Base-by-base conservation (phyloP, 352 stramenopile genomes). In the Phytophthora lateralis region DNA sequence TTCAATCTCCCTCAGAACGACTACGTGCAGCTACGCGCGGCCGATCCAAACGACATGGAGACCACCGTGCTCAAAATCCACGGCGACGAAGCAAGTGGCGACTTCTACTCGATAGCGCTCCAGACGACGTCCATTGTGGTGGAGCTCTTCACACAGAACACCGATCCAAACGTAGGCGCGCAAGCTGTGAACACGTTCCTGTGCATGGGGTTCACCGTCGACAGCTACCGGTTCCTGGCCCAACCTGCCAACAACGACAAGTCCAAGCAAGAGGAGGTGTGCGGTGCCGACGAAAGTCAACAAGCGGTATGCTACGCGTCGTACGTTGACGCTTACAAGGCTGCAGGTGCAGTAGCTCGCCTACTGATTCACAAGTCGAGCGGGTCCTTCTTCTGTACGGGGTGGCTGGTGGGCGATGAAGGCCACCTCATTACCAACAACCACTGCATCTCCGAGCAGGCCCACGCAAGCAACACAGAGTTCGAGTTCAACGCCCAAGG, bases 361-460 rank as follows among this genome's bases (percentile, higher is more conserved):
- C 53, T 94, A 43, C 61, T 89, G 4, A 90, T 89, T 26, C 77
- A 90, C 71, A 90, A 90, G 55, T 50, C 50, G 27, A 56, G 37
- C 15, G 65, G 71, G 1, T 84, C 75, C 10, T 87, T 69, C 60
- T 90, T 89, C 55, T 94, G 85, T 55, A 91, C 80, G 14, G 83
- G 85, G 18, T 94, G 78, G 80, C 53, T 93, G 9, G n/a, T 91
- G 2, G 85, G 85, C 29, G 82, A 65, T 35, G 80, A 91, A 56
- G 83, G 82, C 29, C 83, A 94, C 62, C 32, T 91, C 35, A 64
- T 94, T 37, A 93, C 85, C 3, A 94, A 94, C 71, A 55, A 91
- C 48, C 85, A 93, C 63, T 94, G 83, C 70, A 91, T 93, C 57
- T 69, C 59, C 3, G 61, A 65, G 24, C 60, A 71, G 27, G 51